phyloP scores from a whole-genome alignment of 2,329 filamentous ascomycete genomes.

The Stachybotrys elegans region DNA sequence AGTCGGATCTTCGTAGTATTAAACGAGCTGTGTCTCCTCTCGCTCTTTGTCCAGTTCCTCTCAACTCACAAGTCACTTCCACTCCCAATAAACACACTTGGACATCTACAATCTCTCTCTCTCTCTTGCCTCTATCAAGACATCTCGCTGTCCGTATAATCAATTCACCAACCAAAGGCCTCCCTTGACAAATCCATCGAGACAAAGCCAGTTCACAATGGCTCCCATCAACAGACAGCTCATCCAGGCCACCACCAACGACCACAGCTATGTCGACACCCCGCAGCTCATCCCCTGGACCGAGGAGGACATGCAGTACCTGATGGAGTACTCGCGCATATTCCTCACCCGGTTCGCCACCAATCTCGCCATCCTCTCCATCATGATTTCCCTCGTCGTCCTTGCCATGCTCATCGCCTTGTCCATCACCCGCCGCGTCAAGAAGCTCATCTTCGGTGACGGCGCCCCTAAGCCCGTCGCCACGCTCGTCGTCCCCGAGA shows the following conservation, averaged over 20 bases:
- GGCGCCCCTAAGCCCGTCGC: background rate
- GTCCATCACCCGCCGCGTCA: background rate
- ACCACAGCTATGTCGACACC: slow-evolving; percentile 4
- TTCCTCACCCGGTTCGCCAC: slow-evolving; percentile 6
- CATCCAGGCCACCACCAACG: too few species aligned
- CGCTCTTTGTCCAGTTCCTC: too few species aligned
- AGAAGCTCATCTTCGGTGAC: background rate
- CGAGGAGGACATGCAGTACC: background rate
- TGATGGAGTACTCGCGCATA: background rate
- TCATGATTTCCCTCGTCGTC: slow-evolving; percentile 12
- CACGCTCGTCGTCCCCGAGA: background rate
- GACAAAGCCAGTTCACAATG: too few species aligned
- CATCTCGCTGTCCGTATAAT: too few species aligned
- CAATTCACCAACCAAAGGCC: too few species aligned
- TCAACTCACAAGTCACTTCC: too few species aligned
- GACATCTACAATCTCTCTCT: too few species aligned
- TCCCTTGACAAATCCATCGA: too few species aligned
- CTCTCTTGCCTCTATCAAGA: too few species aligned
- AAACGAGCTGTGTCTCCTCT: too few species aligned
- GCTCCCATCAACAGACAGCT: background rate
- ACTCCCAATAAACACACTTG: too few species aligned
- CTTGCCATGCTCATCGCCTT: slow-evolving; percentile 12
- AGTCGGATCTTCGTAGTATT: too few species aligned
- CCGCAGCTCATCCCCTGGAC: background rate
- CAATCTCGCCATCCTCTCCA: slow-evolving; percentile 13